Evolutionary conservation across 495 filamentous ascomycete genomes (phyloP), one percentile per base, ranked within the genome.

Genomic region (Penicillium nucicola): DNA sequence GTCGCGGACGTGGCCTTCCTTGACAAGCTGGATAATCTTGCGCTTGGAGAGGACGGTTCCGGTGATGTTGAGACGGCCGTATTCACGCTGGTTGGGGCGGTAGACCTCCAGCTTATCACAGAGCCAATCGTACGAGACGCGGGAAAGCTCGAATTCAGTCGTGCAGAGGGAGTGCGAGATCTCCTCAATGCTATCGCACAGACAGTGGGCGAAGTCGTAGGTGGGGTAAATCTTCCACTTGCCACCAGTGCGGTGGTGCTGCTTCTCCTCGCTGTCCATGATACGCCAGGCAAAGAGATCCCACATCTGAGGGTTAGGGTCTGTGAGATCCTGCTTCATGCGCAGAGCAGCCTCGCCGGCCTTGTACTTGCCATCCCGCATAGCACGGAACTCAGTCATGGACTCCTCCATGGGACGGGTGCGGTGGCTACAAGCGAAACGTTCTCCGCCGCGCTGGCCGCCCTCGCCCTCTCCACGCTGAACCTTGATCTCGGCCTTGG

Each of bases 131-230:
- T 96, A 96, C 10, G 86, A 90, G 35, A 84, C 81, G 33, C 91
- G 68, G 15, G 84, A 83, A 44, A 83, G 77, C 52, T 85, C 76
- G 62, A 95, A 95, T 64, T 96, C 91, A 4, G 85, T 88, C 1
- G 91, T 96, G 71, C 91, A 96, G 36, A 96, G 76, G 12, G 85
- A 90, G 74, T 95, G 90, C 1, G 91, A 87, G 62, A 96, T 92
- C 22, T 77, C 79, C 71, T 96, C 92, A 45, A 93, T 88, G 58
- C 84, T 86, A 77, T 93, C 91, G 56, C 86, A 90, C n/a, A 96
- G 75, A 49, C 87, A 88, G 69, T 95, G 89, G 7, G 90, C 88
- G 56, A 95, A 92, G 62, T 95, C 92, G 62, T 96, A 96, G 0
- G 91, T 90, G 0, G 91, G 92, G 56, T 92, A 95, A 38, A 95